Percentiles rank a stretch among this genome's conserved stretches.
phyloP scores from a whole-genome alignment of 139 green algal species.

The Bryopsis sp. region DNA sequence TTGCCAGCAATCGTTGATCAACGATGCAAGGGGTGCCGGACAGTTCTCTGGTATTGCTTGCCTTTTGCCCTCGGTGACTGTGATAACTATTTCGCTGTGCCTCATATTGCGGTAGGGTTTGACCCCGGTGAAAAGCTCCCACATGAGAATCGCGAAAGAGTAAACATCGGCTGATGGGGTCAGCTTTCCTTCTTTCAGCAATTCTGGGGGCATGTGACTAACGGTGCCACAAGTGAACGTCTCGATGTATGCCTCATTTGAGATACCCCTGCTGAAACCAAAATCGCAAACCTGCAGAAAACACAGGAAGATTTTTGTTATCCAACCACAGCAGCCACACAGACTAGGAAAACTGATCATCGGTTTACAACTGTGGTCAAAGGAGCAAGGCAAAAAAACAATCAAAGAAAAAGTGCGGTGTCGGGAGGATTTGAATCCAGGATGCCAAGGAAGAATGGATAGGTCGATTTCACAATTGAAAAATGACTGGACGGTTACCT shows the following conservation, averaged over 20 bases:
- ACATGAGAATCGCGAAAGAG: conserved; percentile 26
- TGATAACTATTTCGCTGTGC: conserved; percentile 10
- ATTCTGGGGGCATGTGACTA: conserved; percentile 33
- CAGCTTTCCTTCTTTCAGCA: conserved; percentile 28
- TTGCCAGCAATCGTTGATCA: conserved; percentile 15
- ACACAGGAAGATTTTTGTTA: no score
- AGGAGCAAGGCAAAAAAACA: no score
- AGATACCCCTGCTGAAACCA: conserved; percentile 29
- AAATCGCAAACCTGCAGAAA: conserved; percentile 31
- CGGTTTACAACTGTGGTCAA: no score
- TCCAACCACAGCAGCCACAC: no score
- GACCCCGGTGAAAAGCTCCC: conserved; percentile 8
- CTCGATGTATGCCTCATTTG: conserved; percentile 33
- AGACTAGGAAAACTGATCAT: no score
- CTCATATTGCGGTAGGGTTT: neutral
- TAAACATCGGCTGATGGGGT: conserved; percentile 31
- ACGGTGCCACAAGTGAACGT: conserved; percentile 38
- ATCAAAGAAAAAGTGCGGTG: neutral
- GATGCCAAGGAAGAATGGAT: no score
- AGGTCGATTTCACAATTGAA: neutral
- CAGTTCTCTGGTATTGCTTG: conserved; percentile 1
- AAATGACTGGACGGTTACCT: conserved; percentile 23
- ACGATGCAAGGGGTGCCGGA: neutral
- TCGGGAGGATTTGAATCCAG: no score
- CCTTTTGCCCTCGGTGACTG: neutral